Evolutionary conservation across 768 basidiomycete species (phyloP), one percentile per base, ranked within the genome.

Genomic region (Kwoniella shandongensis): DNA sequence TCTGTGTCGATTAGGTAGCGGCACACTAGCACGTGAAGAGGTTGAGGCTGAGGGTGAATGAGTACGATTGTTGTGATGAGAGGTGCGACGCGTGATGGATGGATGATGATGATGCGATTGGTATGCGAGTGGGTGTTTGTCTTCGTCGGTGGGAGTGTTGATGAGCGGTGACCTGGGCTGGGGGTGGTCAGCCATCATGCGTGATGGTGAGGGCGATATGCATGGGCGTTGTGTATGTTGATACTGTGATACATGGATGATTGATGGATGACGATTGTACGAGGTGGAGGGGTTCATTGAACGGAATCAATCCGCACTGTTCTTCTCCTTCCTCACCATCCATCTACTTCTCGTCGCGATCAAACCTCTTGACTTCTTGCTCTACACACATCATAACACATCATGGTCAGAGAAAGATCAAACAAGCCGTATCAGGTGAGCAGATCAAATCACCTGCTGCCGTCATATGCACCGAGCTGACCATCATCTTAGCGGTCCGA

Each of bases 391-490:
- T 4, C 22, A 48, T 25, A 18, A 2, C 30, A 51, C 26, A 51
- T 15, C 20, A 58, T 51, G 56, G 49, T 45, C 25, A 39, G 50
- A 23, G n/a, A n/a, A n/a, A n/a, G n/a, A n/a, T 44, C 56, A 25
- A 27, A 15, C 22, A 59, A 59, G 57, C 51, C 57, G 17, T 59
- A 59, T 15, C 50, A 59, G 42, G 57, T 53, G 3, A 53, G 57
- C 18, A 6, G 22, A 5, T 10, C 18, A 17, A 2, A 10, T n/a
- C 7, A 10, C 17, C 10, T 11, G 4, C 26, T 23, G 26, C 22
- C 44, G 23, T 6, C 44, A n/a, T 6, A 46, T 23, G n/a, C n/a
- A n/a, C n/a, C 27, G 17, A 29, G 27, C 47, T 56, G 40, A 45
- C 36, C 23, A 8, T 11, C 17, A 20, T 30, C 49, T 3, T 26